Base-by-base conservation (phyloP, 1,284 basidiomycete genomes). In the Trichosporon coremiiforme region DNA sequence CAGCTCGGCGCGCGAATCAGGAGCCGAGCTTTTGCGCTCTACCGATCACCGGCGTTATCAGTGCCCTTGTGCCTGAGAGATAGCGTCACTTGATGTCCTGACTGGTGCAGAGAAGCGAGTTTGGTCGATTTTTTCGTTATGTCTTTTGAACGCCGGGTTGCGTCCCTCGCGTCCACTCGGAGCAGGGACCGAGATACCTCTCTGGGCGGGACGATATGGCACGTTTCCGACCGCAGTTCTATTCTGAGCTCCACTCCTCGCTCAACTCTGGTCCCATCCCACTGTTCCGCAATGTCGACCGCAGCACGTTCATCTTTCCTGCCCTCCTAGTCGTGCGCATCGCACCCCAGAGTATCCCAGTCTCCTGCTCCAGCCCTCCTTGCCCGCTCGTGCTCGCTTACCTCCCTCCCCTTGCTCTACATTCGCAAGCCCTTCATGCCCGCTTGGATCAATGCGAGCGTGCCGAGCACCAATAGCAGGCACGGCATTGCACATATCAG, bases 31-130 rank as follows among this genome's bases (percentile, higher is more conserved):
- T 53, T 17, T n/a, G 41, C 41, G 41, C 41, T n/a, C 41, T 17
- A 45, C 20, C 50, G 50, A 53, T 53, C 50, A 22, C 50, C n/a
- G 20, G 50, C 20, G 50, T 53, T 53, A 53, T 53, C 50, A 25
- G 50, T 53, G 50, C n/a, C 50, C 22, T 53, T 53, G 50, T 53
- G 50, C 50, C 50, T 53, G 50, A 53, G 20, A 53, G 50, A 53
- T 53, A 53, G 50, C 50, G 50, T 22, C 50, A 25, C n/a, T 10
- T 22, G 22, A 25, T n/a, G 20, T 53, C 20, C 50, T 53, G 50
- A 20, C 45, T 10, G n/a, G 22, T 25, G 20, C 5, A 53, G 22
- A 22, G 1, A 8, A 12, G 22, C 20, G 50, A 9, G 20, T 53
- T 53, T 25, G 6, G 20, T 53, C 50, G 22, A 53, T 25, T 53